phyloP scores from a whole-genome alignment of 805 yeast species.

The Candida taoyuanica region DNA sequence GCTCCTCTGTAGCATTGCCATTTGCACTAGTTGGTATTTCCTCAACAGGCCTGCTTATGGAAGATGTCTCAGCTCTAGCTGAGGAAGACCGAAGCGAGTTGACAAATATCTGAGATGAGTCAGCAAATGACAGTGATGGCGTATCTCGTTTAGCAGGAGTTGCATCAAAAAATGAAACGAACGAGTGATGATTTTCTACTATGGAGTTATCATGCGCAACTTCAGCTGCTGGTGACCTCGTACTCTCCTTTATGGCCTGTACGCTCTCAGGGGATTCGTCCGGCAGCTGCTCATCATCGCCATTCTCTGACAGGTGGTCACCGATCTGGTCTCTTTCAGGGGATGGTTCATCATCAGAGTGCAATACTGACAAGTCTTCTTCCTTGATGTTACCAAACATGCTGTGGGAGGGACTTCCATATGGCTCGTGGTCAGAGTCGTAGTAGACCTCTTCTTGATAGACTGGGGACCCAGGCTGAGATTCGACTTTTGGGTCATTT shows the following conservation, averaged over 20 bases:
- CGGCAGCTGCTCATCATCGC: too few relatives aligned
- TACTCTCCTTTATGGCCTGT: too few relatives aligned
- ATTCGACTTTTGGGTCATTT: too few relatives aligned
- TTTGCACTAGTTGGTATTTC: too few relatives aligned
- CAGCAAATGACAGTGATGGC: slow-evolving; percentile 11
- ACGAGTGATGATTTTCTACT: slow-evolving; percentile 6
- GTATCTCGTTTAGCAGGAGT: not conserved
- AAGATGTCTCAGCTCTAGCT: too few relatives aligned
- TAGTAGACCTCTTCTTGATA: slow-evolving; percentile 20
- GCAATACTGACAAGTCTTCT: slow-evolving; percentile 9
- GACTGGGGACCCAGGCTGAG: too few relatives aligned
- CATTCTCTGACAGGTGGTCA: too few relatives aligned
- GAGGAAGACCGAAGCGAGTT: slow-evolving; percentile 3
- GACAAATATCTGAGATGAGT: slow-evolving; percentile 16
- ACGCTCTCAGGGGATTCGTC: too few relatives aligned
- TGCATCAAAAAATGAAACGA: slow-evolving; percentile 20
- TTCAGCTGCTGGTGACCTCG: too few relatives aligned
- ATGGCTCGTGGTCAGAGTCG: slow-evolving; percentile 25
- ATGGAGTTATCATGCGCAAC: not conserved
- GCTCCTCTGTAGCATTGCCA: too few relatives aligned
- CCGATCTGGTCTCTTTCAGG: too few relatives aligned
- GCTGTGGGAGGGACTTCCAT: slow-evolving; percentile 23
- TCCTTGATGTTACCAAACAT: slow-evolving; percentile 21
- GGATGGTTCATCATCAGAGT: slow-evolving; percentile 3
- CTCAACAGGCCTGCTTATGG: too few relatives aligned